Conservation (phyloP, 2,329 filamentous ascomycete genomes). For the Seiridium unicorne region DNA sequence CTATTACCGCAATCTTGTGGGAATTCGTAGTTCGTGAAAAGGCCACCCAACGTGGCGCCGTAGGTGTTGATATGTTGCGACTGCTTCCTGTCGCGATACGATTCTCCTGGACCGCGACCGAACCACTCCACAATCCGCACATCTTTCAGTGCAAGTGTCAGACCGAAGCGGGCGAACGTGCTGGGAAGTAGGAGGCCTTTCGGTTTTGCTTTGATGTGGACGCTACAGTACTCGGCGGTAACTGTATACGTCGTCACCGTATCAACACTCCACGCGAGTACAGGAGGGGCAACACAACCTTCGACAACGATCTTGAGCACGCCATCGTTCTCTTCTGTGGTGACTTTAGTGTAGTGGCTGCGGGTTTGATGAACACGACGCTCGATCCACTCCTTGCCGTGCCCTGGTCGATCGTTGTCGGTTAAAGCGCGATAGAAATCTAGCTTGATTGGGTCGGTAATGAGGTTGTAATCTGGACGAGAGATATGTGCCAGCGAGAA, state of each 20-base stretch:
- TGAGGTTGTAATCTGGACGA: conserved; percentile 32
- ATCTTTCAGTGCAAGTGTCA: conserved; percentile 45
- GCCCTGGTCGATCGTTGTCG: conserved; percentile 60
- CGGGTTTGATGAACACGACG: conserved; percentile 44
- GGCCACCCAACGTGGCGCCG: conserved; percentile 41
- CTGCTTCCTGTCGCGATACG: conserved; percentile 64
- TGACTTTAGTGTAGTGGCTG: conserved; percentile 36
- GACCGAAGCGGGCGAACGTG: conserved; percentile 62
- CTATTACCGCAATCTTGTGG: conserved; percentile 68
- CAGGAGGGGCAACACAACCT: conserved; percentile 59
- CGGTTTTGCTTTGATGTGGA: conserved; percentile 48
- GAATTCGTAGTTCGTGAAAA: conserved; percentile 64
- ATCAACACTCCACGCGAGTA: conserved; percentile 59
- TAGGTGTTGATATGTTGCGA: conserved; percentile 58
- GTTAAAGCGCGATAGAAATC: conserved; percentile 65
- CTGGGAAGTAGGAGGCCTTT: conserved; percentile 47
- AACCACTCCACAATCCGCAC: conserved; percentile 56
- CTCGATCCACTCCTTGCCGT: conserved; percentile 56
- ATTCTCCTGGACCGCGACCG: conserved; percentile 65
- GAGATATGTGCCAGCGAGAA: conserved; percentile 36
- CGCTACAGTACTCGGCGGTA: conserved; percentile 41
- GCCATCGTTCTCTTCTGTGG: conserved; percentile 25
- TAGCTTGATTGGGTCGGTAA: conserved; percentile 43
- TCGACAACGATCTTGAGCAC: conserved; percentile 42
- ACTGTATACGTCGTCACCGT: conserved; percentile 55